Percentiles rank a stretch among this genome's conserved stretches.
Conservation (phyloP, 371 early-diverging fungal species). For the Mucor circinelloides region DNA sequence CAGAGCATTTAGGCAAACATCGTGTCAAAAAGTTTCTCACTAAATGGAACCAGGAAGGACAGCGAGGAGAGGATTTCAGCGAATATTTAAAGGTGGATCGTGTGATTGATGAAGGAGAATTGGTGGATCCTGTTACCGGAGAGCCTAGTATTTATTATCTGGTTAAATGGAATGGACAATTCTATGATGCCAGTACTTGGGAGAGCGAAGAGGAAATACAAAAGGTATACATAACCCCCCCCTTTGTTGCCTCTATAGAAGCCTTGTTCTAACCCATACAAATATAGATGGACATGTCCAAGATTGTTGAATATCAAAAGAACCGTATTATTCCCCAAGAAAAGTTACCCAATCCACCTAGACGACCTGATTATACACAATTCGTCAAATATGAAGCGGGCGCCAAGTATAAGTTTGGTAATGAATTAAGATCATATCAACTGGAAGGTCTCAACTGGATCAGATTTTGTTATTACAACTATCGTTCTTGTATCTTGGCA, state of each 20-base stretch:
- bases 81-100: conserved; percentile 64
- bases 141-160: conserved; percentile 70
- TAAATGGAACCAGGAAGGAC: conserved; percentile 54
- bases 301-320: conserved; percentile 59
- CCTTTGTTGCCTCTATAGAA: no score
- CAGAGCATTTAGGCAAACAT: conserved; percentile 70
- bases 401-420: conserved; percentile 64
- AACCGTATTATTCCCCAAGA: conserved; percentile 41
- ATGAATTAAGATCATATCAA: conserved; percentile 69
- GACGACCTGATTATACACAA: conserved; percentile 48
- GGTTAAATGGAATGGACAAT: conserved; percentile 88
- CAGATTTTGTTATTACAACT: conserved; percentile 66
- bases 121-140: conserved; percentile 49
- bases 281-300: conserved; percentile 52
- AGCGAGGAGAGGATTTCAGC: conserved; percentile 52
- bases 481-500: conserved; percentile 74
- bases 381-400: conserved; percentile 57
- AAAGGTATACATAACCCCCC: no score
- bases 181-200: conserved; percentile 88
- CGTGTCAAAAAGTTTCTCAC: conserved; percentile 75
- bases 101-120: conserved; percentile 82
- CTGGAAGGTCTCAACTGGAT: conserved; percentile 75
- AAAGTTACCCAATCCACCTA: conserved; percentile 41
- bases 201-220: conserved; percentile 71
- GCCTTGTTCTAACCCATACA: no score